Evolutionary conservation across 2,329 filamentous ascomycete genomes (phyloP).

Genomic region (Colletotrichum noveboracense): DNA sequence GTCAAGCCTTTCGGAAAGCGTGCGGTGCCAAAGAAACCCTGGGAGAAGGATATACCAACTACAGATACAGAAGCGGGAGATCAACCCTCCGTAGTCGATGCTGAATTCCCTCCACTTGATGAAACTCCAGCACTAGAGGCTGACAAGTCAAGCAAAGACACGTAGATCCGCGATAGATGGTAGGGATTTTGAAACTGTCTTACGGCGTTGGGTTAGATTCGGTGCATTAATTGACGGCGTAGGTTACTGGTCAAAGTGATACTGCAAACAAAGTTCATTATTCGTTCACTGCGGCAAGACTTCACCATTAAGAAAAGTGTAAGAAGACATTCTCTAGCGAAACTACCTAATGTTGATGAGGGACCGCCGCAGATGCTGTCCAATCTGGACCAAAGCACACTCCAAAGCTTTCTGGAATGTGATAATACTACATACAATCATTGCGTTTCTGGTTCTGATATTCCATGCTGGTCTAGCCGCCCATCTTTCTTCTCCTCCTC

Average conservation of each 20-base stretch:
- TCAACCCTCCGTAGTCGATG: slow-evolving; percentile 33
- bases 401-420: slow-evolving; percentile 15
- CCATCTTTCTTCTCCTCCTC: neutral
- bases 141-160: neutral
- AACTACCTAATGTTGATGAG: slow-evolving; percentile 20
- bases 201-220: neutral
- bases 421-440: slow-evolving; percentile 22
- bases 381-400: slow-evolving; percentile 15
- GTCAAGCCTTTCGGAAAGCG: slow-evolving; percentile 54
- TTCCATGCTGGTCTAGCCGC: slow-evolving; percentile 7
- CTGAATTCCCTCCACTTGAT: slow-evolving; percentile 37
- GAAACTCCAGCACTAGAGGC: slow-evolving; percentile 8
- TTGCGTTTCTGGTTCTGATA: slow-evolving; percentile 18
- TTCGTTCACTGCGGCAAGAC: neutral
- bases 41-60: slow-evolving; percentile 67
- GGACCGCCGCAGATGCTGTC: slow-evolving; percentile 21
- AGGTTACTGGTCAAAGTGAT: neutral
- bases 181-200: neutral
- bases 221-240: neutral
- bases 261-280: neutral
- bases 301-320: neutral
- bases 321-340: neutral
- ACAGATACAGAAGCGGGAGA: neutral
- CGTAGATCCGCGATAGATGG: neutral
- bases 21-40: slow-evolving; percentile 67